Percentiles rank a stretch among this genome's conserved stretches.
These are phyloP conservation scores for Phytophthora sp. DNA, from an alignment of 352 stramenopile species.

Conservation along the genomic window DNA sequence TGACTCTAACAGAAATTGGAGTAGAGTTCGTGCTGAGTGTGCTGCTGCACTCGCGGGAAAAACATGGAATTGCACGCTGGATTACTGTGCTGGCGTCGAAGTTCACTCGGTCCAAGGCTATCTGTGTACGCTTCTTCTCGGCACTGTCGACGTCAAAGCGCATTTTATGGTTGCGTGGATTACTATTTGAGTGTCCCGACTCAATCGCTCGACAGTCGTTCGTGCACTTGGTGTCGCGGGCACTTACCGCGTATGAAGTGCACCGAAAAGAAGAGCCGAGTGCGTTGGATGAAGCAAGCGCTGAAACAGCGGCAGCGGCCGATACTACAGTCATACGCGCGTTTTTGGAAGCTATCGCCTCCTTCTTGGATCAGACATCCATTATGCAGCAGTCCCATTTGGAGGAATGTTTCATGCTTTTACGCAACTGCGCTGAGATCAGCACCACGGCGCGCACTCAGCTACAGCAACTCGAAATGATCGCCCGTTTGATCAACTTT, in stretches of 20 bases:
- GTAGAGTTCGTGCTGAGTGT: slow-evolving; percentile 90
- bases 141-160: slow-evolving; percentile 61
- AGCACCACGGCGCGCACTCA: slow-evolving; percentile 52
- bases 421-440: slow-evolving; percentile 78
- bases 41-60: slow-evolving; percentile 87
- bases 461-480: slow-evolving; percentile 71
- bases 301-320: slow-evolving; percentile 21
- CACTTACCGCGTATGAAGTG: slow-evolving; percentile 67
- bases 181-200: slow-evolving; percentile 88
- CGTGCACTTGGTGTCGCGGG: slow-evolving; percentile 79
- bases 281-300: slow-evolving; percentile 19
- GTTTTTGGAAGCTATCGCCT: slow-evolving; percentile 59
- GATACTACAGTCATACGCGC: slow-evolving; percentile 34
- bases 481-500: slow-evolving; percentile 82
- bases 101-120: slow-evolving; percentile 73
- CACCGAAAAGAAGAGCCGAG: slow-evolving; percentile 55
- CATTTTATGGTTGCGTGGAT: slow-evolving; percentile 59
- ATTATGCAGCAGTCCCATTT: slow-evolving; percentile 84
- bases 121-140: slow-evolving; percentile 77
- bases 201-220: slow-evolving; percentile 88
- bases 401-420: slow-evolving; percentile 88
- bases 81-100: slow-evolving; percentile 78
- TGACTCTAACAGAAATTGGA: slow-evolving; percentile 80
- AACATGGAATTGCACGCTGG: slow-evolving; percentile 85
- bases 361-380: slow-evolving; percentile 76